Base-by-base conservation (phyloP, 2,329 filamentous ascomycete species). In the Epichloe hybrida region DNA sequence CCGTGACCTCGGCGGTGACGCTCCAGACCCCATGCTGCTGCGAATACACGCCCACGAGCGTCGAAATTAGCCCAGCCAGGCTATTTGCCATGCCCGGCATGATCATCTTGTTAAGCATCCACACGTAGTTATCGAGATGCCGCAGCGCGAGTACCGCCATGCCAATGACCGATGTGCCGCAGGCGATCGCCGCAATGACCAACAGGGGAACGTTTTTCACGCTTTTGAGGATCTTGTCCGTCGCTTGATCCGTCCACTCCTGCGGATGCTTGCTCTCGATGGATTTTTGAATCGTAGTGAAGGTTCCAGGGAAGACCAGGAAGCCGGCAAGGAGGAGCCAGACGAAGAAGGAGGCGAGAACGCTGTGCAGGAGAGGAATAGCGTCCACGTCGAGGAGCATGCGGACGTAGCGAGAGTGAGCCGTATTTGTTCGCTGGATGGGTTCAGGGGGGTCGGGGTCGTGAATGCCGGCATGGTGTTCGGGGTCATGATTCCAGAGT, bases 241-340 rank as follows among this genome's bases (percentile, higher is more conserved):
- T 56, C 9, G 55, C 52, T 39, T 59, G 52, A 44, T 53, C 54
- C 5, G 48, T 51, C 37, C 54, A 55, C 27, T 49, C 52, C 11
- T 51, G 20, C 15, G 53, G 47, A 17, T 56, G 51, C 12, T 57
- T 54, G 41, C 51, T 52, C 36, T 59, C 59, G 46, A 62, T 53
- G 31, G 56, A 58, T 38, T 55, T 55, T 23, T 58, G 52, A 43
- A 72, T 61, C 35, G 64, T 69, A 38, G 70, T 75, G 57, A 77
- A 79, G 0, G 72, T 76, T 5, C 71, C 73, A 0, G 74, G 74
- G 37, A 76, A 69, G 41, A 77, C 66, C 15, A 78, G 64, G 62
- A 76, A 79, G 31, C 74, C 74, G 0, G 71, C 71, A 1, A 79
- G 68, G 3, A 79, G 65, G 43, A 75, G 64, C 72, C 70, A 79